phyloP scores from a whole-genome alignment of 495 filamentous ascomycete species.

The Trichoderma parareesei region DNA sequence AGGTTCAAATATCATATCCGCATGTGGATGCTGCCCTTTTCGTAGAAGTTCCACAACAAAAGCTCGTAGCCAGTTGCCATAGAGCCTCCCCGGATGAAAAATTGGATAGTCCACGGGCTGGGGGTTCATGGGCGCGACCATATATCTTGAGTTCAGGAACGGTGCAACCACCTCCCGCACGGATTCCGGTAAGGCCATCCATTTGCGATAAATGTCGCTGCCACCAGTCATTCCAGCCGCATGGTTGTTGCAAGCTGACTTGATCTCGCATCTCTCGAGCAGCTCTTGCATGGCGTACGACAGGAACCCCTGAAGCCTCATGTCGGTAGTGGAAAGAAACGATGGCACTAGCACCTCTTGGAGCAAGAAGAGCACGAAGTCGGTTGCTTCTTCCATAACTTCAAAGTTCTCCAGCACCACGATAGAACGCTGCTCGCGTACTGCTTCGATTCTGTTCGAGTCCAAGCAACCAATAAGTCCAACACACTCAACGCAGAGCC shows the following conservation, averaged over 20 bases:
- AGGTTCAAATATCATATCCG: constrained; percentile 65
- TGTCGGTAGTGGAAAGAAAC: constrained; percentile 81
- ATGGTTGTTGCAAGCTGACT: constrained; percentile 37
- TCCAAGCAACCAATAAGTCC: constrained; percentile 88
- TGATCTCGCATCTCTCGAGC: constrained; percentile 65
- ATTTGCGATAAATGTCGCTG: constrained; percentile 51
- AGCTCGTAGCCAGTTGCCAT: constrained; percentile 69
- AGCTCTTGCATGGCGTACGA: constrained; percentile 92
- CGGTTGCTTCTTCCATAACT: constrained; percentile 65
- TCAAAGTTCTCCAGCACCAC: constrained; percentile 82
- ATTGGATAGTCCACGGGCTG: constrained; percentile 63
- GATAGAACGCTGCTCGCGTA: constrained; percentile 67
- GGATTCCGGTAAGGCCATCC: constrained; percentile 64
- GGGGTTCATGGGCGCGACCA: constrained; percentile 51
- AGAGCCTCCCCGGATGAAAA: constrained; percentile 54
- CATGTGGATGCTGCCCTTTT: constrained; percentile 60
- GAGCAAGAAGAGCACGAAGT: constrained; percentile 79
- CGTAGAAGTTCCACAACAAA: constrained; percentile 77
- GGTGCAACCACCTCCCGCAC: constrained; percentile 74
- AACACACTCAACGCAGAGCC: constrained; percentile 69
- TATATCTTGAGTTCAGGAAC: constrained; percentile 76
- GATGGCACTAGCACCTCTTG: constrained; percentile 83
- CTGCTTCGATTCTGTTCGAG: constrained; percentile 76
- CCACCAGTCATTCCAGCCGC: constrained; percentile 12
- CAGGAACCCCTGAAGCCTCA: constrained; percentile 78